A percentile compares a stretch with the other conserved stretches of the same genome.
phyloP scores from a whole-genome alignment of 2,329 filamentous ascomycete genomes.

The Penicillium brevicompactum region DNA sequence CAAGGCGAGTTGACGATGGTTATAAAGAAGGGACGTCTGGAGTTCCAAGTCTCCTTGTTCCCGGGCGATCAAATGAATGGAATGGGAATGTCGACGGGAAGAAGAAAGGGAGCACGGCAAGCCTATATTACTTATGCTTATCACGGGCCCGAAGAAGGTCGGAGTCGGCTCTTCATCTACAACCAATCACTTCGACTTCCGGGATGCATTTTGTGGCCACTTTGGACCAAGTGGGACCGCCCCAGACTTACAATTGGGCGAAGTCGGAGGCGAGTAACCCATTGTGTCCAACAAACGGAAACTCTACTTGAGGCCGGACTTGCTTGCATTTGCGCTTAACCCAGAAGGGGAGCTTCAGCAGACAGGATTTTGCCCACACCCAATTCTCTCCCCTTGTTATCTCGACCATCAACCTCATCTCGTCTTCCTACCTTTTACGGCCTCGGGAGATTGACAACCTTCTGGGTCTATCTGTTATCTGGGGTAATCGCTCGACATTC shows the following conservation, averaged over 20 bases:
- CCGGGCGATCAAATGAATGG: background rate
- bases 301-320: slow-evolving; percentile 8
- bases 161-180: slow-evolving; percentile 11
- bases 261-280: slow-evolving; percentile 11
- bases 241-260: slow-evolving; percentile 16
- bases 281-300: slow-evolving; percentile 15
- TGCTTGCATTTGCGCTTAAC: slow-evolving; percentile 24
- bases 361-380: slow-evolving; percentile 22
- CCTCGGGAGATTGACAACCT: slow-evolving; percentile 4
- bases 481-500: background rate
- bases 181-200: slow-evolving; percentile 13
- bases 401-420: background rate
- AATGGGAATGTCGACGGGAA: background rate
- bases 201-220: slow-evolving; percentile 13
- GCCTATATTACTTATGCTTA: background rate
- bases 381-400: background rate
- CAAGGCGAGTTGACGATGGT: background rate
- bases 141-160: slow-evolving; percentile 3
- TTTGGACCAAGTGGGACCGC: slow-evolving; percentile 6
- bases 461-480: background rate
- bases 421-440: slow-evolving; percentile 3
- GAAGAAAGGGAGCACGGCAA: background rate
- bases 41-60: background rate
- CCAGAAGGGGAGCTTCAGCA: slow-evolving; percentile 42
- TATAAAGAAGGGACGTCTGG: background rate